Evolutionary conservation across 2,329 filamentous ascomycete species (phyloP).

Genomic region (Kalmusia sp.): DNA sequence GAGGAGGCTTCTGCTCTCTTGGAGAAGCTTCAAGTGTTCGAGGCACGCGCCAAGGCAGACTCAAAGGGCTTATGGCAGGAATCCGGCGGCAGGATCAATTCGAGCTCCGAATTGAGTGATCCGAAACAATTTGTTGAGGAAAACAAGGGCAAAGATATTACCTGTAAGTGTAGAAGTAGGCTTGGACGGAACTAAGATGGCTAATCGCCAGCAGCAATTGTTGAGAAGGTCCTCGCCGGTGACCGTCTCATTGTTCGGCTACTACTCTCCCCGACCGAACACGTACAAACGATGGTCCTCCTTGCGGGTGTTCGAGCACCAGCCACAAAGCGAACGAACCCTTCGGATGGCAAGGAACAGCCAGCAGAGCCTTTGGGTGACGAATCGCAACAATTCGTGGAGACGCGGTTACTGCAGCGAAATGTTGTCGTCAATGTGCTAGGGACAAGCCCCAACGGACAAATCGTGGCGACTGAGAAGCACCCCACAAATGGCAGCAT

Average conservation of each 20-base stretch:
- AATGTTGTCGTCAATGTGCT: constrained; percentile 83
- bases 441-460: constrained; percentile 86
- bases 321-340: constrained; percentile 83
- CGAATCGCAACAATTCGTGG: constrained; percentile 87
- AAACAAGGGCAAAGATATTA: constrained; percentile 84
- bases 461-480: constrained; percentile 85
- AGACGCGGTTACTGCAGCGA: constrained; percentile 84
- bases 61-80: constrained; percentile 82
- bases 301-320: constrained; percentile 89
- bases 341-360: constrained; percentile 79
- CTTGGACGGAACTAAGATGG: not conserved
- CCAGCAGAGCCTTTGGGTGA: constrained; percentile 89
- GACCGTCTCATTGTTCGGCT: constrained; percentile 88
- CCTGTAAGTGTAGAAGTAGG: constrained; percentile 58
- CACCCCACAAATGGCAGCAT: constrained; percentile 89
- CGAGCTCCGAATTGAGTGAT: constrained; percentile 80
- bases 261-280: constrained; percentile 79
- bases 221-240: constrained; percentile 90
- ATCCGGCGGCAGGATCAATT: constrained; percentile 71
- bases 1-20: constrained; percentile 75
- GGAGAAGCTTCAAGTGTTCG: constrained; percentile 77
- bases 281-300: constrained; percentile 86
- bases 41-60: constrained; percentile 78
- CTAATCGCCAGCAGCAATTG: constrained; percentile 58
- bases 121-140: constrained; percentile 77